These are phyloP conservation scores for Yamadazyma paraphyllophila DNA, from an alignment of 805 yeast species.

Conservation along the genomic window DNA sequence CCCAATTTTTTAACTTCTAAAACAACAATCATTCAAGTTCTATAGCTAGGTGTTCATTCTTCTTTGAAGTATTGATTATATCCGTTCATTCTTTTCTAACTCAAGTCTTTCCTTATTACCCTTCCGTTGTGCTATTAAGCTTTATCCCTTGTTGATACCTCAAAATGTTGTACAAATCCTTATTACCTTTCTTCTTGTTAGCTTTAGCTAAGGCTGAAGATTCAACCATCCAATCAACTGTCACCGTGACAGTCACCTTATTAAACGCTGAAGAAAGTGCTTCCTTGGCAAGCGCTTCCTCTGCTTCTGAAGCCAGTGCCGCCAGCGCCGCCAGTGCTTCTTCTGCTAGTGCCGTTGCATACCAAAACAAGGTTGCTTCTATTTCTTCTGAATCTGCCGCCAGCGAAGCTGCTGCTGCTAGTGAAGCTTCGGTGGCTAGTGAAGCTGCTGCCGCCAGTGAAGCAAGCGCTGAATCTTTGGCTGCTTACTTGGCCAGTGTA, in stretches of 20 bases:
- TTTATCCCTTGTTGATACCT: not conserved
- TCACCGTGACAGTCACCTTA: slow-evolving; percentile 47
- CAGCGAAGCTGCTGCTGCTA: slow-evolving; percentile 11
- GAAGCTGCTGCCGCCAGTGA: slow-evolving; percentile 12
- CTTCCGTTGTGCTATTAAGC: not conserved
- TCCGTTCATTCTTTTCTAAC: not conserved
- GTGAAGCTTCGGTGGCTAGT: slow-evolving; percentile 13
- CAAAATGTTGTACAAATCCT: slow-evolving; percentile 16
- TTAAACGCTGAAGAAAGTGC: slow-evolving; percentile 46
- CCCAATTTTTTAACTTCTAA: not conserved
- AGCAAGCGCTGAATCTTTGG: slow-evolving; percentile 12
- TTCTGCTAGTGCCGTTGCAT: slow-evolving; percentile 5
- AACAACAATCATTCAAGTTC: slow-evolving; percentile 1
- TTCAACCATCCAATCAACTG: slow-evolving; percentile 42
- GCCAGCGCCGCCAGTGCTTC: slow-evolving; percentile 1
- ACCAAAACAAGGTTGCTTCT: slow-evolving; percentile 8
- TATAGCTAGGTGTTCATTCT: not conserved
- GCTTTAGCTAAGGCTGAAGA: slow-evolving; percentile 24
- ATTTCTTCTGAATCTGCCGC: slow-evolving; percentile 13
- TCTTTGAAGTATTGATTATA: not conserved
- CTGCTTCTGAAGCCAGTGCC: slow-evolving; percentile 11
- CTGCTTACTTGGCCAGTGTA: slow-evolving; percentile 8
- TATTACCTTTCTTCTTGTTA: slow-evolving; percentile 8
- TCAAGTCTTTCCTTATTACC: slow-evolving; percentile 9
- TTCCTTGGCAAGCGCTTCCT: slow-evolving; percentile 21